A percentile compares a stretch with the other conserved stretches of the same genome.
phyloP scores from a whole-genome alignment of 2,329 filamentous ascomycete species.

The Pestalotiopsis sp. region DNA sequence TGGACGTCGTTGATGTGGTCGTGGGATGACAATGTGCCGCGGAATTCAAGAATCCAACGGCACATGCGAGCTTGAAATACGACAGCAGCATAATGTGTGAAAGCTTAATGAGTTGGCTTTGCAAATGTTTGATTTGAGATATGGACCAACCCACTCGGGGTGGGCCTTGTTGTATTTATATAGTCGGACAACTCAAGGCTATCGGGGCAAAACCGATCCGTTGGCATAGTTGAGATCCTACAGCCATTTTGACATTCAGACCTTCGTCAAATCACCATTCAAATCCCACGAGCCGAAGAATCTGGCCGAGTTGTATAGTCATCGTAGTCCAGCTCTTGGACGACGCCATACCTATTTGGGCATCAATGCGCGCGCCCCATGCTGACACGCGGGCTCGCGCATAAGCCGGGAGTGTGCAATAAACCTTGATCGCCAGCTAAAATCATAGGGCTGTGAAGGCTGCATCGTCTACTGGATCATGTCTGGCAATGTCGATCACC shows the following conservation, averaged over 20 bases:
- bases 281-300: background rate
- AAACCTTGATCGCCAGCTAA: background rate
- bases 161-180: background rate
- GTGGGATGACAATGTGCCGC: background rate
- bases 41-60: background rate
- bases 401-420: background rate
- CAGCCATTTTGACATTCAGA: background rate
- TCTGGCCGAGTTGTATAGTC: background rate
- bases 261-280: background rate
- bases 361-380: background rate
- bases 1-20: background rate
- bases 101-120: background rate
- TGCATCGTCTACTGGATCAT: background rate
- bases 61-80: background rate
- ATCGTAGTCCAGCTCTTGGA: background rate
- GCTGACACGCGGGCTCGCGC: background rate
- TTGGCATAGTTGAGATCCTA: background rate
- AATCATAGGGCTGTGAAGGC: background rate
- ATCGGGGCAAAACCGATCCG: background rate
- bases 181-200: background rate
- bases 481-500: background rate
- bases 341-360: background rate
- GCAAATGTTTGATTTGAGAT: background rate
- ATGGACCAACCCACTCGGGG: background rate
- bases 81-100: background rate